Percentiles rank a stretch among this genome's conserved stretches.
Evolutionary conservation across 1,284 basidiomycete species (phyloP).

Genomic region (Tylopilus sp.): DNA sequence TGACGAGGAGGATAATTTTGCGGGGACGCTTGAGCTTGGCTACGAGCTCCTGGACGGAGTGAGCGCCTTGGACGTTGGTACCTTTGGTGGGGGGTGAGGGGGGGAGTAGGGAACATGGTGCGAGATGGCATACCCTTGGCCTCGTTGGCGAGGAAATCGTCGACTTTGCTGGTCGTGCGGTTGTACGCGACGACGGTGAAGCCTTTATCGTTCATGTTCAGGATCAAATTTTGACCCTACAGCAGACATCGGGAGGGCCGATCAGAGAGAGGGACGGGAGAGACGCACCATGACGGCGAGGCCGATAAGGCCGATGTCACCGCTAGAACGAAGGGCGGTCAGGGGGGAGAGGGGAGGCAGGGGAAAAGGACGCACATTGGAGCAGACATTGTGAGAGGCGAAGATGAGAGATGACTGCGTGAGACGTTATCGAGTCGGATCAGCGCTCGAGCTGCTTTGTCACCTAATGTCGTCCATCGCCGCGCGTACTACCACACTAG

Average conservation of each 20-base stretch:
- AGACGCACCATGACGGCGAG: slow-evolving; percentile 88
- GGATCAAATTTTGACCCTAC: slow-evolving; percentile 91
- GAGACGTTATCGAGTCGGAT: slow-evolving; percentile 11
- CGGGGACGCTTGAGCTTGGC: slow-evolving; percentile 78
- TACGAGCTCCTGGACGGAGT: slow-evolving; percentile 85
- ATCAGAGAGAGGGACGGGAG: slow-evolving; percentile 15
- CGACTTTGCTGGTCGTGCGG: slow-evolving; percentile 95
- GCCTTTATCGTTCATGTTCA: slow-evolving; percentile 99
- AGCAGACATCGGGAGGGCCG: slow-evolving; percentile 9
- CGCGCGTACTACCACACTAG: neutral
- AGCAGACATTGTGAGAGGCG: slow-evolving; percentile 38
- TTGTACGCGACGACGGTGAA: slow-evolving; percentile 97
- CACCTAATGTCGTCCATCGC: neutral
- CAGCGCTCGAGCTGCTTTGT: slow-evolving; percentile 4
- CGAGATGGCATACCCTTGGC: slow-evolving; percentile 75
- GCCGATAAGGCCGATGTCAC: slow-evolving; percentile 91
- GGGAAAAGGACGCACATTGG: slow-evolving; percentile 37
- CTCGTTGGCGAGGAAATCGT: slow-evolving; percentile 92
- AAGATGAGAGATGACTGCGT: slow-evolving; percentile 25
- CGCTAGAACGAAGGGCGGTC: slow-evolving; percentile 43
- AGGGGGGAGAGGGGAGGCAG: neutral
- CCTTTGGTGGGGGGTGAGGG: slow-evolving; percentile 45
- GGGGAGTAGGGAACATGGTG: slow-evolving; percentile 16
- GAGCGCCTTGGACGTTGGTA: slow-evolving; percentile 91
- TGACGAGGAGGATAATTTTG: slow-evolving; percentile 97